Percentiles rank a stretch among this genome's conserved stretches.
Evolutionary conservation across 306 rosid genomes (phyloP).

Genomic region (Dalbergia cochinchinensis): DNA sequence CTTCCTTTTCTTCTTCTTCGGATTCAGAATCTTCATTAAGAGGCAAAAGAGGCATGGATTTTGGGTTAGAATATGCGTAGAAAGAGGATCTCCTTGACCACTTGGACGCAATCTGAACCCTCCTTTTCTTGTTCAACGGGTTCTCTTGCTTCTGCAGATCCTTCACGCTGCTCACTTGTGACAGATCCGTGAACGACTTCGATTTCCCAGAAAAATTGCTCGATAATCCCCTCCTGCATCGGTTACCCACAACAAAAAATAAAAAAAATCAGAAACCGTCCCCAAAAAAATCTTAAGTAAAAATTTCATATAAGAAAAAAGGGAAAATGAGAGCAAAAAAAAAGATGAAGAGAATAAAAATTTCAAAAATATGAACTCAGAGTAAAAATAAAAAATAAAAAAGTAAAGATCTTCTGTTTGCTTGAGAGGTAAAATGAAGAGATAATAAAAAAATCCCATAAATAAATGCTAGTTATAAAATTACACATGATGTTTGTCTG

Average conservation of each 20-base stretch:
- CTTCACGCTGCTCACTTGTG: constrained; percentile 61
- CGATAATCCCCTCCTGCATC: constrained; percentile 80
- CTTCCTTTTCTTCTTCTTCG: not conserved
- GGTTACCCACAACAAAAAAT: not conserved
- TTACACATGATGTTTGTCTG: no score
- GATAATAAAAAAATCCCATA: no score
- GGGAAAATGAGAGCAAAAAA: no score
- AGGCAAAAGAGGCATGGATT: constrained; percentile 83
- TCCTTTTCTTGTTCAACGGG: constrained; percentile 77
- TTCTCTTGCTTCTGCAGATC: constrained; percentile 78
- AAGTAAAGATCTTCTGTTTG: no score
- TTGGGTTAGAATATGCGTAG: constrained; percentile 68
- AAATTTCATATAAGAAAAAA: no score
- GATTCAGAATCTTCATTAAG: constrained; percentile 49
- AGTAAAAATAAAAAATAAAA: no score
- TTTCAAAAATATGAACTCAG: no score
- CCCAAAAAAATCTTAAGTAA: no score
- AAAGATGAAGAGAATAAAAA: no score
- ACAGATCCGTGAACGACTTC: constrained; percentile 72
- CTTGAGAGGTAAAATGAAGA: no score
- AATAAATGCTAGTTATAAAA: no score
- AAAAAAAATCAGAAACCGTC: no score
- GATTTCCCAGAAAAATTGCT: constrained; percentile 79
- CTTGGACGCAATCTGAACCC: constrained; percentile 67
- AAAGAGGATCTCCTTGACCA: constrained; percentile 65